A percentile compares a stretch with the other conserved stretches of the same genome.
Conservation (phyloP, 1,139 yeast genomes). For the Wickerhamiella infanticola region DNA sequence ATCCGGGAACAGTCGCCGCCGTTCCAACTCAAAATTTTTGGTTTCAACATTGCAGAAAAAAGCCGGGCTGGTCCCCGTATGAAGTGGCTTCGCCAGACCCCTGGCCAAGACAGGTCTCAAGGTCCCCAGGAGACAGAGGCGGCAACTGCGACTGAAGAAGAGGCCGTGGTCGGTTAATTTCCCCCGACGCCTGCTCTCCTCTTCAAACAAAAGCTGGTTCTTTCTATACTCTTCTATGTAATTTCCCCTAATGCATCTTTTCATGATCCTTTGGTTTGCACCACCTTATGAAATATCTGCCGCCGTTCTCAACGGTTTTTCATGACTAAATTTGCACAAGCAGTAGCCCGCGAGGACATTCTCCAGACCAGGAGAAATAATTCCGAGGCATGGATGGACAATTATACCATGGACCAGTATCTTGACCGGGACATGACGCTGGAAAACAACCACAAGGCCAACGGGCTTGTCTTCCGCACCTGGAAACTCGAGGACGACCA, state of each 20-base stretch:
- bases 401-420: constrained; percentile 19
- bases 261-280: too few relatives aligned
- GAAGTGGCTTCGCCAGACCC: constrained; percentile 82
- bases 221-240: not conserved
- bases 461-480: constrained; percentile 7
- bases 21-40: constrained; percentile 69
- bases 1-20: constrained; percentile 29
- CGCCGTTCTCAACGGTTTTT: not conserved
- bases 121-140: constrained; percentile 11
- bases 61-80: constrained; percentile 81
- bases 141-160: constrained; percentile 1
- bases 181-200: too few relatives aligned
- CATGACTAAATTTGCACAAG: not conserved
- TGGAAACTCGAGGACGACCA: constrained; percentile 9
- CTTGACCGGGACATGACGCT: constrained; percentile 19
- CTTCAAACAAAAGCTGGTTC: not conserved
- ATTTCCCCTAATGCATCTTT: not conserved
- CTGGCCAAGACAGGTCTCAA: constrained; percentile 24
- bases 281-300: too few relatives aligned
- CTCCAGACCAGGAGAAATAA: constrained; percentile 1
- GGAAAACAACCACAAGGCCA: constrained; percentile 12
- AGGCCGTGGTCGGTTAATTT: not conserved
- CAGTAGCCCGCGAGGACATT: not conserved
- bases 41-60: constrained; percentile 63
- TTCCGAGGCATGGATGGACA: constrained; percentile 30